Evolutionary conservation across 805 yeast species (phyloP), one percentile per base, ranked within the genome.

Genomic region (Schizosaccharomyces lindneri): DNA sequence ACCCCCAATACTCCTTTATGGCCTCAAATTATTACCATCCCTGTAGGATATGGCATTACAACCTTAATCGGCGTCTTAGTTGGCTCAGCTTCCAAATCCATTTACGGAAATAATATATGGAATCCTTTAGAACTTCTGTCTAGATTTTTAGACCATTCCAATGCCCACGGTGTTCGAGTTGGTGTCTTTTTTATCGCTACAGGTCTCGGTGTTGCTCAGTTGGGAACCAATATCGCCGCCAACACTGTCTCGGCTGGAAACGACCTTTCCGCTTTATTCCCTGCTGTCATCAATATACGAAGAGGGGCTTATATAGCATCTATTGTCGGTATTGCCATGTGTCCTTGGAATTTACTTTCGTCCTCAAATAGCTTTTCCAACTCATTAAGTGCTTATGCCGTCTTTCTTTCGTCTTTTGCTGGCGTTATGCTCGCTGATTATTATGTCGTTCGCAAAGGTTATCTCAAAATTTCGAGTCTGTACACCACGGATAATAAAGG

Each of bases 291-390:
- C 64, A 77, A 72, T 68, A 85, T 87, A 67, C 76, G 95, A 69
- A 78, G 95, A 11, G 95, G 94, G 68, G 82, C 87, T 3, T 84
- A 78, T 70, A 71, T 86, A 60, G 84, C 90, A 72, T 90, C 93
- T 0, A 71, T 75, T 13, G 70, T 85, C 59, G 84, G 87, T 0
- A 75, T 82, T 64, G 78, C 80, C 61, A 80, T 85, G 65, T 83
- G 87, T 69, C 94, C 94, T 59, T 86, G 94, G 94, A 78, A 84
- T 67, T 78, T 85, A 69, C 74, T 81, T 68, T 74, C 82, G 3
- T 75, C 84, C 4, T 78, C 86, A 1, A 80, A 81, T 48, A 83
- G 77, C 72, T 86, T 85, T 73, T 83, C 90, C 43, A 83, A 89
- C 4, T 85, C 84, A 66, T 72, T 87, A 62, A 78, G 85, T 48